These are phyloP conservation scores for Magnusiomyces magnusii DNA, from an alignment of 1,139 yeast genomes.

Conservation along the genomic window DNA sequence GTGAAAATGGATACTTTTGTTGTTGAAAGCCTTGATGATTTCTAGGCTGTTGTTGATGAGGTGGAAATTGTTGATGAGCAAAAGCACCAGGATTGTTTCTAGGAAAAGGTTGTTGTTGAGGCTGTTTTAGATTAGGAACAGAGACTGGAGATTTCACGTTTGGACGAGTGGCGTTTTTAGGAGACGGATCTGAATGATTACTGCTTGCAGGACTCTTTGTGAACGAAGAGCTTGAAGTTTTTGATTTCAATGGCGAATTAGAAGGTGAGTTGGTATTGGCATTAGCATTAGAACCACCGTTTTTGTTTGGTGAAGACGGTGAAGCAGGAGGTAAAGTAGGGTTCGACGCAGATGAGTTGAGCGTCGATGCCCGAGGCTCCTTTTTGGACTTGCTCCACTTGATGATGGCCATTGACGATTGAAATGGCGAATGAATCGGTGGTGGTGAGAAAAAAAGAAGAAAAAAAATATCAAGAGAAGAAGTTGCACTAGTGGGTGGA, in stretches of 20 bases:
- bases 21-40: not conserved
- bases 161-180: not conserved
- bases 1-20: not conserved
- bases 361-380: constrained; percentile 23
- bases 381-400: constrained; percentile 24
- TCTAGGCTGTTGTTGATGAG: not conserved
- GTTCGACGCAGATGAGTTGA: constrained; percentile 15
- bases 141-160: constrained; percentile 1
- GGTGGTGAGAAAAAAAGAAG: not conserved
- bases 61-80: not conserved
- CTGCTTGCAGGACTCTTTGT: not conserved
- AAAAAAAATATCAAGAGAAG: constrained; percentile 2
- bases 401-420: constrained; percentile 23
- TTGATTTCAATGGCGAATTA: not conserved
- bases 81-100: not conserved
- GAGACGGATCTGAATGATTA: constrained; percentile 1
- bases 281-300: constrained; percentile 1
- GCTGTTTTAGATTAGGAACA: not conserved
- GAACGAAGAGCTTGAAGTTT: not conserved
- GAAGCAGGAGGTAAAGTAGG: constrained; percentile 12
- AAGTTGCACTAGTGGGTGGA: not conserved
- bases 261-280: constrained; percentile 6
- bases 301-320: constrained; percentile 9
- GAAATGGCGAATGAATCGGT: not conserved
- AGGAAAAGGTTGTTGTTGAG: not conserved